A percentile compares a stretch with the other conserved stretches of the same genome.
Evolutionary conservation across 2,329 filamentous ascomycete species (phyloP).

Genomic region (Geosmithia putterillii): DNA sequence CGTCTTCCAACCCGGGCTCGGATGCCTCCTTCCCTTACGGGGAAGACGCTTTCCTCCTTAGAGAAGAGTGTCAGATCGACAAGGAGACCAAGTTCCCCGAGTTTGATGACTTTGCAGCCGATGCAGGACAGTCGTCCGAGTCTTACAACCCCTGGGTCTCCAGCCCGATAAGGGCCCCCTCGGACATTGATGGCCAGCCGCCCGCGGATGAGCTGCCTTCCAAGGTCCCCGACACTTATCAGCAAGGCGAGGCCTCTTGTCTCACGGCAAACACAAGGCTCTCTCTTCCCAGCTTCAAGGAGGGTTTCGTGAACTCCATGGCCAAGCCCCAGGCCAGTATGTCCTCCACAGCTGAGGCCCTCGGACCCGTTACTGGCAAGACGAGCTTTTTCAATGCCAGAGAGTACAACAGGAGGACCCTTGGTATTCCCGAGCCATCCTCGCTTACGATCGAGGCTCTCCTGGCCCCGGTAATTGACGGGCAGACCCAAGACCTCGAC

Average conservation of each 20-base stretch:
- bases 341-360: background rate
- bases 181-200: no score
- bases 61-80: background rate
- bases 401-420: constrained; percentile 1
- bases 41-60: no score
- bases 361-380: constrained; percentile 17
- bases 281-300: background rate
- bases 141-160: no score
- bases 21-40: background rate
- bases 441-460: no score
- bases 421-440: background rate
- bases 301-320: background rate
- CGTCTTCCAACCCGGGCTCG: background rate
- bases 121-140: background rate
- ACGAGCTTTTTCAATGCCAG: constrained; percentile 25
- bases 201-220: no score
- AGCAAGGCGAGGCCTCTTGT: no score
- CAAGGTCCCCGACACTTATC: no score
- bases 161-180: no score
- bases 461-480: no score
- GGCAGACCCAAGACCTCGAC: no score
- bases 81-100: background rate
- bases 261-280: background rate
- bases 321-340: background rate
- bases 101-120: background rate